Evolutionary conservation across 176 grass and related monocot genomes (phyloP).

Genomic region (Sorghum bicolor): Sorghum_bicolor_NCBIv3 NC_012873.2:48604001-48604500

Average conservation of each 20-base stretch:
- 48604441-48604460: no score
- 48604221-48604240: background rate
- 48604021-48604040: no score
- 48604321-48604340: background rate
- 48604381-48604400: no score
- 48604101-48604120: background rate
- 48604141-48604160: constrained; percentile 8
- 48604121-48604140: background rate
- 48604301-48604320: background rate
- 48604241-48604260: background rate
- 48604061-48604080: no score
- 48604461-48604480: no score
- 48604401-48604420: no score
- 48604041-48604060: no score
- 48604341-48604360: background rate
- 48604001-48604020: no score
- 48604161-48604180: background rate
- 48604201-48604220: background rate
- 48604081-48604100: background rate
- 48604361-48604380: constrained; percentile 29
- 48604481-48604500: no score
- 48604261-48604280: background rate
- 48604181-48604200: background rate
- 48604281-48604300: background rate
- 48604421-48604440: no score